Percentiles rank a stretch among this genome's conserved stretches.
phyloP scores from a whole-genome alignment of 176 grass and related monocot species.

The Aegilops speltoides region DNA sequence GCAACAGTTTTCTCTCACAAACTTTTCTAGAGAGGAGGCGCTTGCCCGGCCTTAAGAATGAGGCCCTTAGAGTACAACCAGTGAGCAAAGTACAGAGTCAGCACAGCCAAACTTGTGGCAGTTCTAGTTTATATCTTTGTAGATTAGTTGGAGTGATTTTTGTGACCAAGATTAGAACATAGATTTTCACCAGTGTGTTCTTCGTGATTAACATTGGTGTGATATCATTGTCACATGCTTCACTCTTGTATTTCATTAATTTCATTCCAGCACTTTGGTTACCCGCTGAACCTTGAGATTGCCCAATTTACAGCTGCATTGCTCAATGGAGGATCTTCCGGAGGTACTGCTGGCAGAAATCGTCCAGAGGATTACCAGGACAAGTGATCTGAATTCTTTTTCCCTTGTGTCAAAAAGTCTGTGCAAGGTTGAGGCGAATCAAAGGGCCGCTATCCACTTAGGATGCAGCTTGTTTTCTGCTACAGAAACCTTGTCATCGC shows the following conservation, averaged over 20 bases:
- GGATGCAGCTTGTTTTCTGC: conserved; percentile 39
- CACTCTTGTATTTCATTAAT: neutral
- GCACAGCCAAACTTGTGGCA: no score
- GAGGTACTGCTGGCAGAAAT: no score
- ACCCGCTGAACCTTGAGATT: no score
- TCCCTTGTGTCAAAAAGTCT: conserved; percentile 49
- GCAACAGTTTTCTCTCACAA: no score
- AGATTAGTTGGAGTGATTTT: no score
- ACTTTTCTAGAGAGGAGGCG: no score
- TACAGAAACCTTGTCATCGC: conserved; percentile 36
- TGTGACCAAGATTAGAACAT: neutral
- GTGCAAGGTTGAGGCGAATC: conserved; percentile 31
- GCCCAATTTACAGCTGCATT: neutral
- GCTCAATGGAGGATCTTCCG: no score
- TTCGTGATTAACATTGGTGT: neutral
- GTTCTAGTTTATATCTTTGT: no score
- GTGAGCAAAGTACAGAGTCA: no score
- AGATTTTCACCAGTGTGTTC: neutral
- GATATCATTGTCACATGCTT: neutral
- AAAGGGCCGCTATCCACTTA: conserved; percentile 37
- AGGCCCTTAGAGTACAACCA: no score
- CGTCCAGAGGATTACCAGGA: no score
- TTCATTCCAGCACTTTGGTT: neutral
- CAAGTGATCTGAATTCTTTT: neutral
- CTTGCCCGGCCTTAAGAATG: no score